Evolutionary conservation across 2,329 filamentous ascomycete species (phyloP).

Genomic region (Knufia fluminis): DNA sequence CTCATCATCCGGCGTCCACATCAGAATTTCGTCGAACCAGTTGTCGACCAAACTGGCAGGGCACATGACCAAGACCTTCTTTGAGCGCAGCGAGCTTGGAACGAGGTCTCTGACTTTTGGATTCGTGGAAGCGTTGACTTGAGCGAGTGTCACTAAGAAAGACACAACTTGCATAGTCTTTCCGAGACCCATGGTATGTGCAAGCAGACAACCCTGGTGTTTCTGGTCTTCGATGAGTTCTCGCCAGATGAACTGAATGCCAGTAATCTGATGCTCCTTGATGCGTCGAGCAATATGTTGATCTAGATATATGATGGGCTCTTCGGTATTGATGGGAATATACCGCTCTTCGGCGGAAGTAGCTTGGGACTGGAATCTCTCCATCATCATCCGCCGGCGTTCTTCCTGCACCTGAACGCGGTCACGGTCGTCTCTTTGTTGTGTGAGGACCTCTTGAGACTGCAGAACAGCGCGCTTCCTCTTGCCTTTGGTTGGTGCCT

Average conservation of each 20-base stretch:
- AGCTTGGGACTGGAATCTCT: not conserved
- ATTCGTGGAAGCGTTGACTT: slow-evolving; percentile 54
- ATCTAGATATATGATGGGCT: slow-evolving; percentile 46
- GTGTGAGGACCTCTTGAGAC: slow-evolving; percentile 40
- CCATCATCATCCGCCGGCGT: slow-evolving; percentile 34
- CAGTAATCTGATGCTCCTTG: slow-evolving; percentile 71
- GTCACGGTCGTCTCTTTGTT: slow-evolving; percentile 48
- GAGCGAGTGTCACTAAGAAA: slow-evolving; percentile 63
- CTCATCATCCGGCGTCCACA: slow-evolving; percentile 53
- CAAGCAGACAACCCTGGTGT: slow-evolving; percentile 67
- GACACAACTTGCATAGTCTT: slow-evolving; percentile 91
- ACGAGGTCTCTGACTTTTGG: slow-evolving; percentile 54
- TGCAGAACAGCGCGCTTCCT: slow-evolving; percentile 42
- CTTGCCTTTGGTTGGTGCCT: slow-evolving; percentile 35
- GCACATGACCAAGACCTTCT: slow-evolving; percentile 63
- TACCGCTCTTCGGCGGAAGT: slow-evolving; percentile 17
- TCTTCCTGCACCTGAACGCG: slow-evolving; percentile 47
- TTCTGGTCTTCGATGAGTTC: slow-evolving; percentile 57
- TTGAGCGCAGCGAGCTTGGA: slow-evolving; percentile 52
- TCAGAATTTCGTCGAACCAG: slow-evolving; percentile 67
- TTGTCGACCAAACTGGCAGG: slow-evolving; percentile 69
- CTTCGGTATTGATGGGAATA: slow-evolving; percentile 34
- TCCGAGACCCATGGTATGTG: slow-evolving; percentile 84
- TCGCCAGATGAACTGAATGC: slow-evolving; percentile 83
- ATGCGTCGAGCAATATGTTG: slow-evolving; percentile 54